These are phyloP conservation scores for Globisporangium carolinianum DNA, from an alignment of 352 stramenopile genomes.

Conservation along the genomic window DNA sequence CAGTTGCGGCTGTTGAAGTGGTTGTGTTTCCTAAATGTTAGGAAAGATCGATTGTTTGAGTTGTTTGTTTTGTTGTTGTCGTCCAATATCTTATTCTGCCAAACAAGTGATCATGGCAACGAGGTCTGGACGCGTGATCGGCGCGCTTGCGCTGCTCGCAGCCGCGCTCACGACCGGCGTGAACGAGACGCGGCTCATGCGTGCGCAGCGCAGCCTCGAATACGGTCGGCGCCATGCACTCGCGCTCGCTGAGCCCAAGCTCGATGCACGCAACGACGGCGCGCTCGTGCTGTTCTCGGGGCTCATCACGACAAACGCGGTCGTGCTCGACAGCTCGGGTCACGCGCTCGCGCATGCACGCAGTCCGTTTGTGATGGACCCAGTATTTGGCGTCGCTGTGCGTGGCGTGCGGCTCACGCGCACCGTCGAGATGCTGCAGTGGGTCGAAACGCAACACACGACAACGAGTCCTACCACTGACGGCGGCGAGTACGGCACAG, in stretches of 20 bases:
- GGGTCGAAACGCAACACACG: constrained; percentile 47
- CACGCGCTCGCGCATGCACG: constrained; percentile 19
- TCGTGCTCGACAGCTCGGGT: constrained; percentile 12
- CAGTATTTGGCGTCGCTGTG: constrained; percentile 48
- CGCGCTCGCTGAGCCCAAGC: constrained; percentile 17
- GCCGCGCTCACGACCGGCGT: constrained; percentile 42
- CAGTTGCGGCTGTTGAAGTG: neutral
- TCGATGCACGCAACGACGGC: constrained; percentile 18
- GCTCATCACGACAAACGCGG: constrained; percentile 33
- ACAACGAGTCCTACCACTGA: constrained; percentile 33
- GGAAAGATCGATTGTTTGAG: neutral
- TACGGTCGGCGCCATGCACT: constrained; percentile 30
- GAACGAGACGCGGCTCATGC: constrained; percentile 47
- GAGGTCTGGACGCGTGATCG: constrained; percentile 34
- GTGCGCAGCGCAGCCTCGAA: constrained; percentile 39
- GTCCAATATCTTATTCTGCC: too few relatives aligned
- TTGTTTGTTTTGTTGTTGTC: too few relatives aligned
- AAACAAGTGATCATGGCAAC: constrained; percentile 12
- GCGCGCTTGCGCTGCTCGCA: constrained; percentile 35
- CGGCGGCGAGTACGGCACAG: constrained; percentile 14
- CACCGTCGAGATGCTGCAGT: constrained; percentile 76
- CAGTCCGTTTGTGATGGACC: constrained; percentile 49
- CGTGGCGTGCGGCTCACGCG: constrained; percentile 62
- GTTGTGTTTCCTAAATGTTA: neutral
- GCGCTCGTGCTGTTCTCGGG: constrained; percentile 37